phyloP scores from a whole-genome alignment of 257 asterid species.

The Solanum phureja region DNA sequence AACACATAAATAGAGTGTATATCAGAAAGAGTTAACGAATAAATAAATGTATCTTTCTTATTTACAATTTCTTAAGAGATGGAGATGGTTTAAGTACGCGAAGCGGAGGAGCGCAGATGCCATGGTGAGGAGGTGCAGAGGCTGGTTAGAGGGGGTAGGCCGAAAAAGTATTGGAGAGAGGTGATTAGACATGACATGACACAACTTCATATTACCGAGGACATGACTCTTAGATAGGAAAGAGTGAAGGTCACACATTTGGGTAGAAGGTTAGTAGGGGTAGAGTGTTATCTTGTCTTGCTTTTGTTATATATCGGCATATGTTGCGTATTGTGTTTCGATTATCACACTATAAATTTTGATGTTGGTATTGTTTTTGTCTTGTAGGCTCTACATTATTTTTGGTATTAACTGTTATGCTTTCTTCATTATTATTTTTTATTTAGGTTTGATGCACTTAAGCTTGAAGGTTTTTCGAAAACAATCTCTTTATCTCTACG shows the following conservation, averaged over 20 bases:
- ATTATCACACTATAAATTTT: background rate
- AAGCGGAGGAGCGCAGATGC: no score
- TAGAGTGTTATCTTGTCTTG: background rate
- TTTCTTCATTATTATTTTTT: no score
- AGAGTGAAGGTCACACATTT: background rate
- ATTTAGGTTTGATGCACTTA: background rate
- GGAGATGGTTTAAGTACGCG: background rate
- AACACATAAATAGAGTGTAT: background rate
- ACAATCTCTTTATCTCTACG: background rate
- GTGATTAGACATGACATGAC: background rate
- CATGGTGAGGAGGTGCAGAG: background rate
- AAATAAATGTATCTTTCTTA: background rate
- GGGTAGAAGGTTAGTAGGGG: background rate
- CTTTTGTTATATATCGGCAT: no score
- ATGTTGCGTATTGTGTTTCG: background rate
- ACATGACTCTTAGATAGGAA: background rate
- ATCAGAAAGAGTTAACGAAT: background rate
- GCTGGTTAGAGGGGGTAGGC: background rate
- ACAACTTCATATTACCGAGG: background rate
- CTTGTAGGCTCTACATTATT: background rate
- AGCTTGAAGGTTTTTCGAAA: background rate
- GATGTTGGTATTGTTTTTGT: background rate
- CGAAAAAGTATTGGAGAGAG: background rate
- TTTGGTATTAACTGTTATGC: background rate
- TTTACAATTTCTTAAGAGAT: background rate